These are phyloP conservation scores for Crithidia mellificae DNA, from an alignment of 208 protist species.

Conservation along the genomic window DNA sequence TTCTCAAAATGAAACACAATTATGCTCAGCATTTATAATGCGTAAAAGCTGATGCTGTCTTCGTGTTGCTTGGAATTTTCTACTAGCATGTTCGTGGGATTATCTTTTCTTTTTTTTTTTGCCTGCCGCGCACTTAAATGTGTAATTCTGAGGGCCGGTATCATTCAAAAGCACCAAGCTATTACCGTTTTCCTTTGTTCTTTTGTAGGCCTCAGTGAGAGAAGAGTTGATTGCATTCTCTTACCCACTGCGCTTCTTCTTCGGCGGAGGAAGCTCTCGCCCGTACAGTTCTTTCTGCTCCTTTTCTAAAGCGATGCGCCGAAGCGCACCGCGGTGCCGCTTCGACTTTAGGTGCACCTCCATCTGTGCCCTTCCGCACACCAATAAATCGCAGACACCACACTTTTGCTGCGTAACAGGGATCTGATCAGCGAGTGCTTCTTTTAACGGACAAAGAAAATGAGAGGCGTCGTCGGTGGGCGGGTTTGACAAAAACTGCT, in stretches of 20 bases:
- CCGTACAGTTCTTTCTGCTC: slow-evolving; percentile 66
- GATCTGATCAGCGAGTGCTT: neutral
- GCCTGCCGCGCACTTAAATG: no score
- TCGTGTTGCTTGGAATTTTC: no score
- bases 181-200: no score
- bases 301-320: slow-evolving; percentile 44
- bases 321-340: slow-evolving; percentile 61
- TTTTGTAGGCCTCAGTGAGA: no score
- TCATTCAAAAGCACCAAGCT: no score
- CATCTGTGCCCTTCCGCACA: slow-evolving; percentile 61
- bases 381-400: slow-evolving; percentile 49
- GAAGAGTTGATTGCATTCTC: neutral
- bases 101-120: no score
- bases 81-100: no score
- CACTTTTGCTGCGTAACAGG: slow-evolving; percentile 61
- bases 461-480: neutral
- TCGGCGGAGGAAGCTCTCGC: slow-evolving; percentile 56
- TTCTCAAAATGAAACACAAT: no score
- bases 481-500: slow-evolving; percentile 1
- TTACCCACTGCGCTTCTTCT: slow-evolving; percentile 24
- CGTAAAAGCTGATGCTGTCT: no score
- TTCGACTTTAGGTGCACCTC: slow-evolving; percentile 61
- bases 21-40: no score
- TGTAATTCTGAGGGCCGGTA: no score
- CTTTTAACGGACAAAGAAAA: slow-evolving; percentile 20